These are phyloP conservation scores for Neonectria ditissima DNA, from an alignment of 2,329 filamentous ascomycete species.

Conservation along the genomic window DNA sequence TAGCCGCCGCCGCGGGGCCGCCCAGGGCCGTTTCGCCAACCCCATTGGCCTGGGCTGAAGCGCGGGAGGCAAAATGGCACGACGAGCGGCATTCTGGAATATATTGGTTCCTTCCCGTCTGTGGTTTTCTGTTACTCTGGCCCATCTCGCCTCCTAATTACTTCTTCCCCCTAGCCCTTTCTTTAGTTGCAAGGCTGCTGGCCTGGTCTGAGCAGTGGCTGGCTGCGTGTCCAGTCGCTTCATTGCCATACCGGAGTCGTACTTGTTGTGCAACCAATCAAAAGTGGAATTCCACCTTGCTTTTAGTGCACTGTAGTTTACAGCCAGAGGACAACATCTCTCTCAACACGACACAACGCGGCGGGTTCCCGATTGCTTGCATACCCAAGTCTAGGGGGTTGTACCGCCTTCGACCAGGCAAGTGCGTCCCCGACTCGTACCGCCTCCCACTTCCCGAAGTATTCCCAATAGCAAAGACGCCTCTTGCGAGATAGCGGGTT, in stretches of 20 bases:
- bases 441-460: neutral
- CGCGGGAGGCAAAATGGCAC: slow-evolving; percentile 13
- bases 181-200: neutral
- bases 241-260: neutral
- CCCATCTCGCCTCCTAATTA: neutral
- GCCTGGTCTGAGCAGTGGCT: neutral
- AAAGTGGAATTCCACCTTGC: neutral
- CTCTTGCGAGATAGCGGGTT: neutral
- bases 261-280: neutral
- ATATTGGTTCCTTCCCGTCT: neutral
- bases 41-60: slow-evolving; percentile 17
- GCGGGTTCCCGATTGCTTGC: neutral
- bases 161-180: neutral
- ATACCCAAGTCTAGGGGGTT: neutral
- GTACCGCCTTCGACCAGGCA: neutral
- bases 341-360: neutral
- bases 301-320: neutral
- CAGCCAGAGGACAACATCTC: neutral
- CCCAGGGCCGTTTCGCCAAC: neutral
- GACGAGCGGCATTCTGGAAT: neutral
- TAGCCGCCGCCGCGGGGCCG: slow-evolving; percentile 27
- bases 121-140: neutral
- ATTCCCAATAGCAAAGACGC: neutral
- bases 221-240: neutral
- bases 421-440: neutral